Base-by-base conservation (phyloP, 768 basidiomycete species). In the Naganishia vaughanmartiniae region DNA sequence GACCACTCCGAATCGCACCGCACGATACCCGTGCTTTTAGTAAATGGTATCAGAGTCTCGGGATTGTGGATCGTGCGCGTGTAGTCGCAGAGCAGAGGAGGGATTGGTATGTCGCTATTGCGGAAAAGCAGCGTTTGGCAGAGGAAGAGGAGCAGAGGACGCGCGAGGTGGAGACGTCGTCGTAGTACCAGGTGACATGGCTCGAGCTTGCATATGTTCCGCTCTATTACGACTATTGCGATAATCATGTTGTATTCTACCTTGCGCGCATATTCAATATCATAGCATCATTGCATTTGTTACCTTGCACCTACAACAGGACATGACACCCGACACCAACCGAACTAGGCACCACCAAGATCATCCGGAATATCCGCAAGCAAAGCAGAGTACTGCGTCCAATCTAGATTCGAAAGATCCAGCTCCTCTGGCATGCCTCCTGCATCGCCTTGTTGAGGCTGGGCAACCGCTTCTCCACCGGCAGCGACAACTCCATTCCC, bases 71-170 rank as follows among this genome's bases (percentile, higher is more conserved):
- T 53, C 73, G 72, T 53, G 74, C 77, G 72, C 70, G 74, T 42
- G 55, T 79, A 56, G 75, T 77, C 0, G 74, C 75, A 60, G 70
- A 77, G 30, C 54, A 70, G 31, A 76, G 80, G 73, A 74, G 75
- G 67, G 70, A 76, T n/a, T 79, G 77, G 78, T 81, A 78, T 72
- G 73, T 45, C 17, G 24, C 39, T 14, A 19, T 63, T 36, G 60
- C 60, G 24, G 39, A 45, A 30, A n/a, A 63, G 60, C 39, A 63
- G 42, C 60, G 60, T 45, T 26, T 28, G 42, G 60, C 60, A 6
- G 60, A 63, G 60, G 60, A 42, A 17, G 60, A 63, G 33, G 60
- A 45, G 57, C n/a, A 33, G 36, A 63, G 42, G 60, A 63, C 60
- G 60, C 36, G 60, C 21, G 60, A 63, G 28, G 39, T 63, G 36